A percentile compares a stretch with the other conserved stretches of the same genome.
These are phyloP conservation scores for Ophiostoma himal-ulmi DNA, from an alignment of 2,329 filamentous ascomycete species.

Conservation along the genomic window DNA sequence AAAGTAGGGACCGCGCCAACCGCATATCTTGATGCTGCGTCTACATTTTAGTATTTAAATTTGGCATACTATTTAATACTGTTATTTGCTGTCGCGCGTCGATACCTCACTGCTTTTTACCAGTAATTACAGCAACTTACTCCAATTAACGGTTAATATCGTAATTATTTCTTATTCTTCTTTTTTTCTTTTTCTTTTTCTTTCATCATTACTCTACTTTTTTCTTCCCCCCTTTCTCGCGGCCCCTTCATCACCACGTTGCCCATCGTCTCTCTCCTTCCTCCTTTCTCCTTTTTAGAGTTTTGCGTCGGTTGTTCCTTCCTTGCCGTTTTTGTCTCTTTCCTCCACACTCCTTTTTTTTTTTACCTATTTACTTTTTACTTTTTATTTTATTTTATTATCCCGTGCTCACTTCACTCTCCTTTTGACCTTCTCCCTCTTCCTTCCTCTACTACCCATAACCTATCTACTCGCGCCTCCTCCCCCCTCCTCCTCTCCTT, in stretches of 20 bases:
- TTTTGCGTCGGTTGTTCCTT: not conserved
- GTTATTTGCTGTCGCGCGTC: not conserved
- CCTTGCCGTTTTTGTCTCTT: not conserved
- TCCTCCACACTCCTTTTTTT: constrained; percentile 9
- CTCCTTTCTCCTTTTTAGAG: constrained; percentile 11
- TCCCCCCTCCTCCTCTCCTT: constrained; percentile 1
- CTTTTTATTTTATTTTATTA: not conserved
- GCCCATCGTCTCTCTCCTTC: not conserved
- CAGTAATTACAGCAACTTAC: not conserved
- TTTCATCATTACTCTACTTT: constrained; percentile 6
- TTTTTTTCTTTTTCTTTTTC: constrained; percentile 1
- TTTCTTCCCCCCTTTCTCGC: constrained; percentile 1
- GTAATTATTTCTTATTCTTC: not conserved
- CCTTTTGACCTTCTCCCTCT: not conserved
- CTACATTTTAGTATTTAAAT: not conserved
- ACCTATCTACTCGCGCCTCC: constrained; percentile 7
- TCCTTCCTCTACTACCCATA: no score
- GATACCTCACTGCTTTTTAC: not conserved
- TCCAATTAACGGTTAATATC: not conserved
- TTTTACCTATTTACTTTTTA: not conserved
- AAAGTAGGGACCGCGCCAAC: not conserved
- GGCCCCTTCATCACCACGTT: constrained; percentile 13
- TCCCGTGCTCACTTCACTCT: not conserved
- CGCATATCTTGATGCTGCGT: not conserved
- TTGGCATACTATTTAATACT: not conserved